These are phyloP conservation scores for Aquilaria yunnanensis DNA, from an alignment of 345 rosid genomes.

Conservation along the genomic window DNA sequence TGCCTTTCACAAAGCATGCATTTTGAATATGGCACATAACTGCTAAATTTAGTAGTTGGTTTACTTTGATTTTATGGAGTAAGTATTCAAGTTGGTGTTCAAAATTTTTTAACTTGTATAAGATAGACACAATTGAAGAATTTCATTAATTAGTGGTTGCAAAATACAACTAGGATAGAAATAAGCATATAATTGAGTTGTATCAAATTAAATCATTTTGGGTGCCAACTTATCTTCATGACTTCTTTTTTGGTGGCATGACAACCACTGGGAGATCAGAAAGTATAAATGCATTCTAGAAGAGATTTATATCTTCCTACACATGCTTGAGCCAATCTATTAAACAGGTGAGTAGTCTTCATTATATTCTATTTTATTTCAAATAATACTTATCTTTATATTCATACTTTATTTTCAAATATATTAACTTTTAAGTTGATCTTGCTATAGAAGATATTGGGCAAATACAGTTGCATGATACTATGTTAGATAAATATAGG, in stretches of 20 bases:
- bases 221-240: neutral
- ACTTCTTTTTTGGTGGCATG: neutral
- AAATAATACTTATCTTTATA: neutral
- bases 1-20: neutral
- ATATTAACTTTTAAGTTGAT: neutral
- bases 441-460: neutral
- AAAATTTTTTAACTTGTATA: neutral
- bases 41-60: neutral
- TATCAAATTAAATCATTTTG: too few species aligned
- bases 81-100: neutral
- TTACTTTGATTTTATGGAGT: neutral
- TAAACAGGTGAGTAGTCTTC: neutral
- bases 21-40: neutral
- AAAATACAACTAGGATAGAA: neutral
- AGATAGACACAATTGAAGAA: neutral
- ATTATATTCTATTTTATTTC: neutral
- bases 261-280: neutral
- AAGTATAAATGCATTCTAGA: neutral
- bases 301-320: neutral
- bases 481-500: too few species aligned
- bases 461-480: too few species aligned
- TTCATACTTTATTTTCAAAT: neutral
- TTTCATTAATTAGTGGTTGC: neutral
- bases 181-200: too few species aligned
- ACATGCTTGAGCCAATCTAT: neutral